Base-by-base conservation (phyloP, 2,329 filamentous ascomycete genomes). In the Sphaerulina musiva region DNA sequence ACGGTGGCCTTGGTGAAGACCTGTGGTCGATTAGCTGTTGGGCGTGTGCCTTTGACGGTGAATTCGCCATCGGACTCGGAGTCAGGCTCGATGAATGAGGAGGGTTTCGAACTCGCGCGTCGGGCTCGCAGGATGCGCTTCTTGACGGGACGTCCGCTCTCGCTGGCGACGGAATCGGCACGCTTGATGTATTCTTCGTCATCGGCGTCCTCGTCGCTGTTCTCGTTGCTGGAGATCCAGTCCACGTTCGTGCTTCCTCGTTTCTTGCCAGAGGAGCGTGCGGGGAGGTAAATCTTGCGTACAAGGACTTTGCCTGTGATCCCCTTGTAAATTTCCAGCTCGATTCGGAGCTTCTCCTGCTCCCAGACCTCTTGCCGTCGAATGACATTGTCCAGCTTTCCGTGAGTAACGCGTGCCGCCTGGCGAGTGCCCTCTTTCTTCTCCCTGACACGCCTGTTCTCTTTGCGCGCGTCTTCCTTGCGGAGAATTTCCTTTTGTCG, bases 361-460 rank as follows among this genome's bases (percentile, higher is more conserved):
- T 52, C 48, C 59, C 61, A 62, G 11, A 61, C 59, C 55, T 64
- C 52, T n/a, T 44, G 43, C 6, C 59, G 60, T 29, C 57, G 49
- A 7, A 43, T 46, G 4, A 50, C 55, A 42, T 14, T 53, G 48
- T 17, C 46, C 47, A 20, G 20, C 20, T 20, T 20, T 6, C 48
- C 38, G 10, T 52, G 58, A 3, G 20, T 44, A 14, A 56, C 43
- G 29, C 54, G 54, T 31, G 52, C 31, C 26, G 43, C 52, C 12
- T 39, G 44, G 12, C 54, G 49, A 29, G 48, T 58, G 42, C 42
- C 36, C 20, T 56, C 53, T 7, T 57, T 59, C 54, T 60, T 58
- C 10, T 53, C 29, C 43, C 58, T 57, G 48, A 57, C 52, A 10
- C 54, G 60, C 8, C 47, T 43, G 14, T 52, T 52, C 41, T 59